These are phyloP conservation scores for Aspergillus novofumigatus DNA, from an alignment of 2,329 filamentous ascomycete genomes.

Conservation along the genomic window DNA sequence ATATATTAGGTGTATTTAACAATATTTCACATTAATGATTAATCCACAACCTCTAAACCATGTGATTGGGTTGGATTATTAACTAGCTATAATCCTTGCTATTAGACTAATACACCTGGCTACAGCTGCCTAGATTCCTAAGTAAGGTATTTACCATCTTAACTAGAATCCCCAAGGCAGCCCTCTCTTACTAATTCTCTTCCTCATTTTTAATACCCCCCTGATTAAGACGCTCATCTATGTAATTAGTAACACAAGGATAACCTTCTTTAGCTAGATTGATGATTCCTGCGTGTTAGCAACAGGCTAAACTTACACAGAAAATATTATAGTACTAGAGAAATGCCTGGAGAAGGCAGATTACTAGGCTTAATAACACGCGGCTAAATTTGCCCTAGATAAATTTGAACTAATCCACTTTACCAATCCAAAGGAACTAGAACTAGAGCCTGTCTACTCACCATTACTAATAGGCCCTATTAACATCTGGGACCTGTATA, in stretches of 20 bases:
- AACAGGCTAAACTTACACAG: no score
- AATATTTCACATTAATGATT: slow-evolving; percentile 9
- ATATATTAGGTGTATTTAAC: slow-evolving; percentile 10
- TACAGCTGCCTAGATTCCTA: background rate
- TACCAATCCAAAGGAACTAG: background rate
- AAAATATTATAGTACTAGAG: no score
- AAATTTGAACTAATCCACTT: slow-evolving; percentile 11
- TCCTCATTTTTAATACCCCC: no score
- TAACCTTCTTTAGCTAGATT: no score
- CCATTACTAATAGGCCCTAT: background rate
- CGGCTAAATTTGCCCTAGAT: slow-evolving; percentile 2
- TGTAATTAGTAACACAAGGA: no score
- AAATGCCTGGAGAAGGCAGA: background rate
- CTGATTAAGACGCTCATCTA: no score
- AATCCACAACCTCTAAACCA: slow-evolving; percentile 7
- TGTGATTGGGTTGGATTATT: background rate
- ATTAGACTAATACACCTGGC: background rate
- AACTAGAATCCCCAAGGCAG: background rate
- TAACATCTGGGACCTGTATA: background rate
- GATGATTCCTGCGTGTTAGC: no score
- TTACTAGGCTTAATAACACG: background rate
- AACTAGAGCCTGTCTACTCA: background rate
- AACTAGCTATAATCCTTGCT: slow-evolving; percentile 6
- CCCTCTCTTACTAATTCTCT: no score
- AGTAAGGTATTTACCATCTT: background rate